A percentile compares a stretch with the other conserved stretches of the same genome.
These are phyloP conservation scores for Tricholomella constricta DNA, from an alignment of 768 basidiomycete species.

Conservation along the genomic window DNA sequence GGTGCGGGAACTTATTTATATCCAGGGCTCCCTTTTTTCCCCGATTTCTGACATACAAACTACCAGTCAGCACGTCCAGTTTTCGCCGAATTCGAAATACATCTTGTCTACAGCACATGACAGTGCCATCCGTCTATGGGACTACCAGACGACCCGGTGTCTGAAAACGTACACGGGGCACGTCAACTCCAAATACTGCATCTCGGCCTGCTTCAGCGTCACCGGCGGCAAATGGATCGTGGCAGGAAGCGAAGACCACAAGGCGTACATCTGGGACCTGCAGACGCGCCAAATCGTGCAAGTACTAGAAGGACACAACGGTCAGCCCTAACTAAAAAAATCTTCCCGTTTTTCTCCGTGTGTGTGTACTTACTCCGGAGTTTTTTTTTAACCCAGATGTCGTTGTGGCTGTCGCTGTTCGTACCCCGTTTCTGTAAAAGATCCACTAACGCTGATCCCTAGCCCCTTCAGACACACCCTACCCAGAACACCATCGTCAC, in stretches of 20 bases:
- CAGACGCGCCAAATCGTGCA: constrained; percentile 87
- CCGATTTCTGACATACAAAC: not conserved
- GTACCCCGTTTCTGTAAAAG: constrained; percentile 16
- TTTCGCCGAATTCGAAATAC: constrained; percentile 95
- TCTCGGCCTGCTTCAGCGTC: constrained; percentile 81
- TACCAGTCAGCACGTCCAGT: constrained; percentile 82
- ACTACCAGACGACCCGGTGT: constrained; percentile 88
- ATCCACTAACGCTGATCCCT: constrained; percentile 10
- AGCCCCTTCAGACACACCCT: constrained; percentile 76
- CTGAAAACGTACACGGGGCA: constrained; percentile 91
- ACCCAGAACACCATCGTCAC: constrained; percentile 86
- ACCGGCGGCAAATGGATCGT: constrained; percentile 91
- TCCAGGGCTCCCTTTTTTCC: not conserved
- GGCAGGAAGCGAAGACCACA: constrained; percentile 88
- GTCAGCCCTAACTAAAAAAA: constrained; percentile 41
- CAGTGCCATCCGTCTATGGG: constrained; percentile 91
- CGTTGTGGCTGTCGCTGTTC: constrained; percentile 79
- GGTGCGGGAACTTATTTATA: constrained; percentile 45
- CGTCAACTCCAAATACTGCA: constrained; percentile 79
- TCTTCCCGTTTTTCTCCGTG: constrained; percentile 4
- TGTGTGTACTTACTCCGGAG: not conserved
- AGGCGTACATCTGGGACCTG: constrained; percentile 89
- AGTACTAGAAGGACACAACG: constrained; percentile 72
- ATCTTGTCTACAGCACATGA: constrained; percentile 94
- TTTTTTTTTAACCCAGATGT: constrained; percentile 46